Conservation (phyloP, 805 yeast genomes). For the Candida tibetensis region DNA sequence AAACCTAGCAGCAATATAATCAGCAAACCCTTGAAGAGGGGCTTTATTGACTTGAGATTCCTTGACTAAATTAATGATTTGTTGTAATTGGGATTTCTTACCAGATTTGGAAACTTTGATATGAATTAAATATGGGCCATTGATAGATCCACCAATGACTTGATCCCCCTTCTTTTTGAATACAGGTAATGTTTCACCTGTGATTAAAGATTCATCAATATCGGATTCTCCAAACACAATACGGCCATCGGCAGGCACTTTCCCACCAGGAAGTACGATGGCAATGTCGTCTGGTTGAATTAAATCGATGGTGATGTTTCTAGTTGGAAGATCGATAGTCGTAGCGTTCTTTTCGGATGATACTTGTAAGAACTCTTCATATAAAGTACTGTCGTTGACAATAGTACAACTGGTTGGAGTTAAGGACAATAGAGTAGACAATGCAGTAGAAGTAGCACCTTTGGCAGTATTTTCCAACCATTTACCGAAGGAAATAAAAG, state of each 20-base stretch:
- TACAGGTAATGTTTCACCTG: constrained; percentile 88
- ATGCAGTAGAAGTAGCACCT: constrained; percentile 87
- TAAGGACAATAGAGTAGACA: constrained; percentile 74
- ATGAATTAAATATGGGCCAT: constrained; percentile 70
- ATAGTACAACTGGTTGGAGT: constrained; percentile 77
- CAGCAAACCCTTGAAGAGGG: constrained; percentile 89
- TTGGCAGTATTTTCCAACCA: constrained; percentile 89
- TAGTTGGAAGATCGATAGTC: constrained; percentile 34
- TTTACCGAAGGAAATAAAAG: constrained; percentile 86
- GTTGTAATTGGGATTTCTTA: constrained; percentile 79
- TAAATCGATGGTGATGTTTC: constrained; percentile 66
- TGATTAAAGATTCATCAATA: constrained; percentile 82
- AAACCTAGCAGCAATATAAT: constrained; percentile 76
- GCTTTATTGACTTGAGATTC: constrained; percentile 88
- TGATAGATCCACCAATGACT: constrained; percentile 89
- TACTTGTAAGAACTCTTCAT: constrained; percentile 18
- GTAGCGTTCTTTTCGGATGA: constrained; percentile 4
- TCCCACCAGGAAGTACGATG: constrained; percentile 79
- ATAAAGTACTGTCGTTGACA: constrained; percentile 39
- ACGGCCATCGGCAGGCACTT: constrained; percentile 88
- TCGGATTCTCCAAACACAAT: constrained; percentile 77
- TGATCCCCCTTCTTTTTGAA: constrained; percentile 55
- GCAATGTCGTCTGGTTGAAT: constrained; percentile 77
- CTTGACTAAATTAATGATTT: constrained; percentile 80
- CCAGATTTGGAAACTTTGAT: constrained; percentile 72